Evolutionary conservation across 495 filamentous ascomycete species (phyloP).

Genomic region (Penicillium atrosanguineum): DNA sequence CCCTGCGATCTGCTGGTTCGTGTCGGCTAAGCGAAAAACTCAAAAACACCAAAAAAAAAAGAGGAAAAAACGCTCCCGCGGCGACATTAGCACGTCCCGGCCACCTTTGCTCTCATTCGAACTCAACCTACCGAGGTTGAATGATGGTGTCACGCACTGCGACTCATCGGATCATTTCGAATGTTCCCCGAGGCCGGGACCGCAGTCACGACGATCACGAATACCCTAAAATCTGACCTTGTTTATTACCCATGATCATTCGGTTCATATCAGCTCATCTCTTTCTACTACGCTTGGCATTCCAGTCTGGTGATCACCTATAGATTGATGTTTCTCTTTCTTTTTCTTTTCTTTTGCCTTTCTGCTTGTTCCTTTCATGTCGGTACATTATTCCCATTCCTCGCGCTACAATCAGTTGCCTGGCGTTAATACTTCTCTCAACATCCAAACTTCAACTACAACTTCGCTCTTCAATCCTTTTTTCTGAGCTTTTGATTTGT

Average conservation of each 20-base stretch:
- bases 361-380: conserved; percentile 16
- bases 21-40: conserved; percentile 30
- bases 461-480: conserved; percentile 9
- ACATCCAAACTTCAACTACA: not conserved
- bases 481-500: conserved; percentile 17
- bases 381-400: conserved; percentile 31
- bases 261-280: conserved; percentile 25
- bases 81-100: conserved; percentile 32
- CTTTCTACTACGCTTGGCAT: conserved; percentile 29
- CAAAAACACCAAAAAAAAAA: conserved; percentile 34
- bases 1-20: conserved; percentile 30
- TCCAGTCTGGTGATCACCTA: conserved; percentile 32
- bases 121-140: conserved; percentile 1
- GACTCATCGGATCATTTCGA: conserved; percentile 5
- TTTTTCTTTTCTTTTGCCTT: conserved; percentile 18
- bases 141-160: conserved; percentile 8
- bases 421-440: conserved; percentile 24
- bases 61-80: conserved; percentile 35
- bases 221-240: conserved; percentile 31
- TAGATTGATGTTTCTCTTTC: conserved; percentile 27
- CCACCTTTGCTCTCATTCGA: conserved; percentile 9
- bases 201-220: conserved; percentile 50
- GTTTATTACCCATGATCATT: conserved; percentile 37
- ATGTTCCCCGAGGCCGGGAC: conserved; percentile 14
- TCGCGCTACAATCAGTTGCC: conserved; percentile 20